Conservation (phyloP, 805 yeast genomes). For the Wickerhamomyces bisporus region DNA sequence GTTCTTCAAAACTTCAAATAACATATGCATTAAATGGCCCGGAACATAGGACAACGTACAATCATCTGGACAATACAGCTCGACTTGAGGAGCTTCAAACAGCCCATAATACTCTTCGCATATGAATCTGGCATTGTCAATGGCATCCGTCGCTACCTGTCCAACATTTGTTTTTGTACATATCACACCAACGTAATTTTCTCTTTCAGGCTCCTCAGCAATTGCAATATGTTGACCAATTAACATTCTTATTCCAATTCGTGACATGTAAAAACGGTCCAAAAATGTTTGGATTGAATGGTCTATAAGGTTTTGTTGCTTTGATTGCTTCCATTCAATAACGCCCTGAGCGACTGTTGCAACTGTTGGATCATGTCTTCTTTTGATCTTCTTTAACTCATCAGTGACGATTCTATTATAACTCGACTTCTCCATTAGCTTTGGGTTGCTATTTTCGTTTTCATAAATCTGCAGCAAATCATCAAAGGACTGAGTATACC, state of each 20-base stretch:
- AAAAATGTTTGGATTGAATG: slow-evolving; percentile 73
- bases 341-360: slow-evolving; percentile 91
- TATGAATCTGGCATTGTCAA: slow-evolving; percentile 84
- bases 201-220: slow-evolving; percentile 56
- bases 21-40: slow-evolving; percentile 87
- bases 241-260: slow-evolving; percentile 89
- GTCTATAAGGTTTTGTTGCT: slow-evolving; percentile 48
- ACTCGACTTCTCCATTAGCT: slow-evolving; percentile 57
- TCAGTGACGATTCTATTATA: slow-evolving; percentile 67
- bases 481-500: slow-evolving; percentile 90
- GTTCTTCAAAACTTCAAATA: slow-evolving; percentile 83
- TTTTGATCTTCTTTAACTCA: slow-evolving; percentile 64
- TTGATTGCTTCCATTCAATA: slow-evolving; percentile 72
- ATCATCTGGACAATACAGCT: slow-evolving; percentile 59
- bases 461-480: slow-evolving; percentile 55
- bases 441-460: slow-evolving; percentile 6
- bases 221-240: slow-evolving; percentile 93
- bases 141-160: slow-evolving; percentile 81
- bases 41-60: slow-evolving; percentile 88
- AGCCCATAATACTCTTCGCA: slow-evolving; percentile 89
- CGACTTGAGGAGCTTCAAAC: slow-evolving; percentile 80
- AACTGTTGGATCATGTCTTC: slow-evolving; percentile 88
- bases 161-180: slow-evolving; percentile 80
- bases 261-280: slow-evolving; percentile 83
- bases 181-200: slow-evolving; percentile 82